These are phyloP conservation scores for Porcisia deanei DNA, from an alignment of 208 protist species.

Conservation along the genomic window DNA sequence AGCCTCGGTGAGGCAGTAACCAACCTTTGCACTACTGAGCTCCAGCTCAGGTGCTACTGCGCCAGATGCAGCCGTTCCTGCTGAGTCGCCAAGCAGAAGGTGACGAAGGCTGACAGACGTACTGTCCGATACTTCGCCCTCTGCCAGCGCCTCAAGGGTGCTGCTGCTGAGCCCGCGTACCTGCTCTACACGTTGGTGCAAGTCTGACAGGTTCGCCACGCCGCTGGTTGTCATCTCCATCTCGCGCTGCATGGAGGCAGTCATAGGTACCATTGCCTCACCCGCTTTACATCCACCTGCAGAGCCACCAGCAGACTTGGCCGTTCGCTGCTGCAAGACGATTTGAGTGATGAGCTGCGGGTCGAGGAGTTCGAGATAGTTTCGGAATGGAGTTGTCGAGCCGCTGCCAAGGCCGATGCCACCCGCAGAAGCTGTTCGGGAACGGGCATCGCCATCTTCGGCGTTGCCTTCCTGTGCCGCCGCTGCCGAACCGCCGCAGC, in stretches of 20 bases:
- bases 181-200: constrained; percentile 32
- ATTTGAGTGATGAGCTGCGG: constrained; percentile 28
- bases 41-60: constrained; percentile 18
- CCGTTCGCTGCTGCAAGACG: constrained; percentile 20
- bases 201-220: constrained; percentile 26
- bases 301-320: constrained; percentile 1
- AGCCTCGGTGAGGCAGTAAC: constrained; percentile 43
- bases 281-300: constrained; percentile 2
- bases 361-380: constrained; percentile 27
- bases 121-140: constrained; percentile 25
- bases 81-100: constrained; percentile 12
- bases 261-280: constrained; percentile 5
- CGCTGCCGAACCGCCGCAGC: constrained; percentile 1
- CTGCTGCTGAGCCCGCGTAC: constrained; percentile 33
- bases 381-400: constrained; percentile 17
- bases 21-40: constrained; percentile 33
- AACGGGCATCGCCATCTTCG: constrained; percentile 12
- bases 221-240: constrained; percentile 13
- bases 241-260: background rate
- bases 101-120: constrained; percentile 21
- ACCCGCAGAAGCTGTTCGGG: background rate
- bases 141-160: constrained; percentile 29
- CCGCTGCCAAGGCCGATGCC: background rate
- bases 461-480: constrained; percentile 15
- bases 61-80: background rate